A percentile compares a stretch with the other conserved stretches of the same genome.
Conservation (phyloP, 495 filamentous ascomycete species). For the Penicillium alfredii region DNA sequence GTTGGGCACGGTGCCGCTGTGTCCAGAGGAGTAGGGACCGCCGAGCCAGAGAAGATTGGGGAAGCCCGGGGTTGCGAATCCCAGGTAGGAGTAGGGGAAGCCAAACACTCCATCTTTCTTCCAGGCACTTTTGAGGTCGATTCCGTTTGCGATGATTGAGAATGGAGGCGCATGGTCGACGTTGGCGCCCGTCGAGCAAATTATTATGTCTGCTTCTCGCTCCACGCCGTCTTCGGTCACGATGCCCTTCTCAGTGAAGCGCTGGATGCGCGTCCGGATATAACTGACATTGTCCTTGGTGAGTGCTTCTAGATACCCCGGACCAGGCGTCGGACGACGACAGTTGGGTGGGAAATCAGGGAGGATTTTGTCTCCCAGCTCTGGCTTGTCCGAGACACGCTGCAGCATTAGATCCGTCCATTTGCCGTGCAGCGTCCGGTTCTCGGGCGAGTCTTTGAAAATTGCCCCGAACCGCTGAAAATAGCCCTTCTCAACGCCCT, state of each 20-base stretch:
- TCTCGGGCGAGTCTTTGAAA: slow-evolving; percentile 50
- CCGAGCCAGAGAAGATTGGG: slow-evolving; percentile 57
- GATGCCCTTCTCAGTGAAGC: slow-evolving; percentile 53
- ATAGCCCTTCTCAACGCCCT: slow-evolving; percentile 48
- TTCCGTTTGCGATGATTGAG: slow-evolving; percentile 45
- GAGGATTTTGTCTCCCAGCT: slow-evolving; percentile 48
- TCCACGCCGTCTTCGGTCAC: slow-evolving; percentile 46
- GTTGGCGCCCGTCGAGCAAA: slow-evolving; percentile 67
- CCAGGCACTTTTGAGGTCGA: slow-evolving; percentile 47
- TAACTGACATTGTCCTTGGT: slow-evolving; percentile 57
- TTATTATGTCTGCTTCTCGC: slow-evolving; percentile 50
- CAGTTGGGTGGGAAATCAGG: slow-evolving; percentile 65
- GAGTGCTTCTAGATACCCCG: slow-evolving; percentile 66
- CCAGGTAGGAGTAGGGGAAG: slow-evolving; percentile 61
- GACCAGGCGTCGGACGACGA: slow-evolving; percentile 63
- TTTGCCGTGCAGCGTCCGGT: slow-evolving; percentile 39
- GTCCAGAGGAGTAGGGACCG: slow-evolving; percentile 45
- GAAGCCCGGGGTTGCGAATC: slow-evolving; percentile 54
- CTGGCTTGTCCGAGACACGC: slow-evolving; percentile 48
- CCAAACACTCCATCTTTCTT: slow-evolving; percentile 48
- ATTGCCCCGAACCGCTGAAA: slow-evolving; percentile 52
- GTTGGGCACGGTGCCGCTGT: slow-evolving; percentile 47
- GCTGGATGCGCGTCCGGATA: slow-evolving; percentile 50
- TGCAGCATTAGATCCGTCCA: slow-evolving; percentile 49
- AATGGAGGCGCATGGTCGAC: slow-evolving; percentile 54